Base-by-base conservation (phyloP, 2,329 filamentous ascomycete species). In the Raffaelea albimanens region DNA sequence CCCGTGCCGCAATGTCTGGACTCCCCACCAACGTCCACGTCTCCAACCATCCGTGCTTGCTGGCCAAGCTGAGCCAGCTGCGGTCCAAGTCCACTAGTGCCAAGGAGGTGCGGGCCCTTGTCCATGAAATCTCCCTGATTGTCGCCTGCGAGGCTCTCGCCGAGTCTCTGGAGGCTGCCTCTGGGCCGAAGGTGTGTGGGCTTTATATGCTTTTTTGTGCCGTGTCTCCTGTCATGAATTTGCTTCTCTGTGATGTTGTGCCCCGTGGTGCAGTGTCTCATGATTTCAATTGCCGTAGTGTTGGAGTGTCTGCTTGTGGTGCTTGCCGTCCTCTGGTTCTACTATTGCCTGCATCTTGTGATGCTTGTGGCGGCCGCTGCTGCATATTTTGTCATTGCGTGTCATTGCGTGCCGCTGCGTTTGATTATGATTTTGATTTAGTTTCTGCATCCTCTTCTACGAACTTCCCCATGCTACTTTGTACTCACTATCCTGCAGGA, bases 51-150 rank as follows among this genome's bases (percentile, higher is more conserved):
- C 91, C 91, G 33, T 95, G 87, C 66, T 75, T 96, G 39, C 74
- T 77, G 58, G 87, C 85, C 57, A 97, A 97, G 73, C 80, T 97
- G 59, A 90, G 86, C 56, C 87, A 93, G 68, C 79, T 97, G 42
- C 84, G 91, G 51, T 93, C 87, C 38, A 73, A 78, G 48, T 73
- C 71, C 39, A 80, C 86, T 44, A 78, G 73, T 50, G 74, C 87
- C 3, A 76, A 82, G 50, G 87, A 95, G 48, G 89, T 87, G 56
- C 89, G 90, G 66, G 67, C 76, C 8, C 73, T 97, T 43, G 78
- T 96, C 52, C 82, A 95, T 62, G 90, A 97, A 53, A 94, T 97
- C 53, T 71, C 87, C 8, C 73, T 87, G 36, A 85, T 97, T 51
- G 68, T 97, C 19, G 86, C 81, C 41, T 85, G 82, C 53, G 90